Evolutionary conservation across 164 flowering plant species (phyloP), one percentile per base, ranked within the genome.

Genomic region (Euptelea pleiosperma): DNA sequence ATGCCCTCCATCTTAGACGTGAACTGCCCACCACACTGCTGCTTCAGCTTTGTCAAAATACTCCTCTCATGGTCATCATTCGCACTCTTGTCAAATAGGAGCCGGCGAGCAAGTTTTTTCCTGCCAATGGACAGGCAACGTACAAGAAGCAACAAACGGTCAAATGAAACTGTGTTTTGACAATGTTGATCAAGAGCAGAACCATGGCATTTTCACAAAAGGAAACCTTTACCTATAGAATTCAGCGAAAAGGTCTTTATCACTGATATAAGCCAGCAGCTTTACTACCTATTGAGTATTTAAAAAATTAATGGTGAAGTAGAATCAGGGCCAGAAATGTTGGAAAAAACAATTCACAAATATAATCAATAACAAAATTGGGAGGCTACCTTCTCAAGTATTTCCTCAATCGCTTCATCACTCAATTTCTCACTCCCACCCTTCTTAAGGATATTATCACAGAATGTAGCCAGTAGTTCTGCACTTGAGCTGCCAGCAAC

Each of bases 1-100:
- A 87, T 90, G 22, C 96, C 89, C 78, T 91, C 97, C 97, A 91
- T 91, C 74, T 87, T 91, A 29, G 96, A 87, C 6, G 97, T 90
- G 70, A 90, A 90, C 72, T 90, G 97, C 39, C 92, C 91, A 62
- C 97, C 97, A 72, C 89, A 87, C 63, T 90, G 97, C 73, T 85
- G 91, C 74, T 90, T 90, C 74, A 90, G 64, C 70, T 90, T 90
- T 33, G 97, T 77, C 63, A 87, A 53, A 28, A 85, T 84, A 75
- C 91, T 82, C 71, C 95, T 80, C 64, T 91, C 96, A 61, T 87
- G 97, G 44, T 91, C 97, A 73, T 87, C 96, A 70, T 82, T 91
- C 14, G 91, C 89, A 72, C 93, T 91, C 77, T 79, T 84, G 60
- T 82, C 97, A 79, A 87, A 86, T 30, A 91, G 79, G 59, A 91